Base-by-base conservation (phyloP, 2,329 filamentous ascomycete species). In the Leptographium flavum region DNA sequence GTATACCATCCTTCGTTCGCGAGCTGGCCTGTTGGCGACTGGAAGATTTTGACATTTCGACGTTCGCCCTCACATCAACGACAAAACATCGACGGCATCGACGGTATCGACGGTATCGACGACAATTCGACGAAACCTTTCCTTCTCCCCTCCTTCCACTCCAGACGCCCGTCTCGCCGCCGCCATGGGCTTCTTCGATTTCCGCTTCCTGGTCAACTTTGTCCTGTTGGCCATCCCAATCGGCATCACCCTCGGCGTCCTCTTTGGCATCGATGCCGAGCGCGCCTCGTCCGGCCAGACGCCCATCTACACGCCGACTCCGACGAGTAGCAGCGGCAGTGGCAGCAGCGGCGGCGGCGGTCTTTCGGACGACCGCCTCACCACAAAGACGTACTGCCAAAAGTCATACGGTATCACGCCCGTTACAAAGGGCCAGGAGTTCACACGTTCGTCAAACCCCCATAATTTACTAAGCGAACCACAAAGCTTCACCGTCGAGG, bases 181-280 rank as follows among this genome's bases (percentile, higher is more conserved):
- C 21, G 19, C 14, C 35, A 39, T 45, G 28, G 35, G 17, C 9
- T 15, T 28, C 25, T 30, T 45, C 28, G 27, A 27, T 10, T n/a
- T 32, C 13, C 35, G 31, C 15, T 45, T 45, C n/a, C 6, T 39
- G 17, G 35, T 45, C 57, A 74, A 71, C 58, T 62, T 67, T 44
- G 61, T 60, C 53, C 63, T 75, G 42, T 52, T 74, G 49, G 64
- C 64, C 50, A 57, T 74, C 28, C 48, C 71, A 67, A 43, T 52
- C 13, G 49, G 44, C 33, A 47, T 46, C 9, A 52, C 50, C 1
- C 38, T 52, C 9, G 71, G 68, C 40, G 58, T 73, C 37, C 57
- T 75, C 22, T 57, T 74, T 31, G 70, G 68, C 10, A 55, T 74
- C 31, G 64, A 74, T 48, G 59, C 60, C n/a, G 58, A 63, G 39